Conservation (phyloP, 75 land plant genomes). For the Picea glauca region DNA sequence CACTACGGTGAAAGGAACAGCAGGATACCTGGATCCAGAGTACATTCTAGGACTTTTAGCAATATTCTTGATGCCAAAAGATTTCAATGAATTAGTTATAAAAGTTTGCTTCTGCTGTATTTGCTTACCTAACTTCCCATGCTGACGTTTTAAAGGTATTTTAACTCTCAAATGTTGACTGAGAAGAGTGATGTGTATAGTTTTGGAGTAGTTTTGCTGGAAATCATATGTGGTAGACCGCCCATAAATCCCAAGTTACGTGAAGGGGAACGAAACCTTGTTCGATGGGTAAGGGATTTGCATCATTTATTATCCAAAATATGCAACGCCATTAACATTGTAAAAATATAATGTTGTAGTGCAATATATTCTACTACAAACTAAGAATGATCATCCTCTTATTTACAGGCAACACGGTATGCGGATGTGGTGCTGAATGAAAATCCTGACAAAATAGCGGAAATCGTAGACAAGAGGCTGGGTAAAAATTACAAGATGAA, state of each 20-base stretch:
- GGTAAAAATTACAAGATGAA: background rate
- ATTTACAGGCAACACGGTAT: background rate
- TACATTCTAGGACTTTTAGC: constrained; percentile 5
- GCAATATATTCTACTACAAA: background rate
- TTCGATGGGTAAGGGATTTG: background rate
- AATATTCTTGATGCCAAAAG: background rate
- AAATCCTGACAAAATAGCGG: background rate
- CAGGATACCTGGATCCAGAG: constrained; percentile 70
- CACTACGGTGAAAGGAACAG: constrained; percentile 52
- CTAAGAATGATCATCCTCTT: background rate
- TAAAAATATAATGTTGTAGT: background rate
- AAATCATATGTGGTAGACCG: background rate
- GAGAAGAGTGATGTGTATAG: background rate
- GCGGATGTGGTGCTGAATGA: background rate
- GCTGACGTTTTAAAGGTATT: background rate
- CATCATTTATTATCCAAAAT: background rate
- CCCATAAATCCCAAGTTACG: background rate
- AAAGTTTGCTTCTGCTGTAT: background rate
- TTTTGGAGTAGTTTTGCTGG: background rate
- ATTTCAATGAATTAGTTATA: background rate
- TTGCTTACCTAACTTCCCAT: no score
- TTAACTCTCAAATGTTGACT: background rate
- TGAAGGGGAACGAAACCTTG: constrained; percentile 13
- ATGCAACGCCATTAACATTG: no score
- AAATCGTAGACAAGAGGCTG: background rate